These are phyloP conservation scores for Sphaceloma murrayae DNA, from an alignment of 2,329 filamentous ascomycete genomes.

Conservation along the genomic window DNA sequence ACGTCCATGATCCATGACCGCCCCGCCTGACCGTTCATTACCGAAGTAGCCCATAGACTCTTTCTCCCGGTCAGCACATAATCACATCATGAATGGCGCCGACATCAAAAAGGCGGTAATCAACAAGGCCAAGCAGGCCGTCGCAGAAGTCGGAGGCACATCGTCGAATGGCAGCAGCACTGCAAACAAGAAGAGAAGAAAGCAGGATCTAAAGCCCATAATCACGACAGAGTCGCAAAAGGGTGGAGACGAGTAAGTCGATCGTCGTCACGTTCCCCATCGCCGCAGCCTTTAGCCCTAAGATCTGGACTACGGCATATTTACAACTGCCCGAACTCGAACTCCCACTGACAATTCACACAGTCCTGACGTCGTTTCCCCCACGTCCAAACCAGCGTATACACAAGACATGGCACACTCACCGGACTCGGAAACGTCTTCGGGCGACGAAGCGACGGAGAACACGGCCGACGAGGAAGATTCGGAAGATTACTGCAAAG, in stretches of 20 bases:
- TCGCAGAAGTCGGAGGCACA: slow-evolving; percentile 45
- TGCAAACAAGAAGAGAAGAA: slow-evolving; percentile 58
- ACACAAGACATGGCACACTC: slow-evolving; percentile 57
- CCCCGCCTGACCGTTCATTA: slow-evolving; percentile 1
- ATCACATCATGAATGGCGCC: slow-evolving; percentile 50
- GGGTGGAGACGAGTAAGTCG: slow-evolving; percentile 37
- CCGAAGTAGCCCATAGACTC: background rate
- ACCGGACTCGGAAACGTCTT: slow-evolving; percentile 60
- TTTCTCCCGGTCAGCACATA: background rate
- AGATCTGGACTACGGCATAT: background rate
- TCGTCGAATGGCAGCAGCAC: slow-evolving; percentile 38
- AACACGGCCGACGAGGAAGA: slow-evolving; percentile 97
- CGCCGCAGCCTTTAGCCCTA: slow-evolving; percentile 16
- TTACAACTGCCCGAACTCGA: slow-evolving; percentile 7
- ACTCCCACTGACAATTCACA: slow-evolving; percentile 9
- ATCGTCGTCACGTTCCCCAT: slow-evolving; percentile 21
- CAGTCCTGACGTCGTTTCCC: slow-evolving; percentile 11
- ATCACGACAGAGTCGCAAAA: slow-evolving; percentile 56
- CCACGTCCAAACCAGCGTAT: slow-evolving; percentile 33
- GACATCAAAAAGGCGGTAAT: slow-evolving; percentile 56
- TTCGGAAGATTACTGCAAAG: slow-evolving; percentile 98
- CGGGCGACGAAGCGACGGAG: slow-evolving; percentile 69
- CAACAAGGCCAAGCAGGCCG: slow-evolving; percentile 54
- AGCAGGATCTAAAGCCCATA: slow-evolving; percentile 62
- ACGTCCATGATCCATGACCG: slow-evolving; percentile 3